phyloP scores from a whole-genome alignment of 2,329 filamentous ascomycete genomes.

The Diaporthe capsici region DNA sequence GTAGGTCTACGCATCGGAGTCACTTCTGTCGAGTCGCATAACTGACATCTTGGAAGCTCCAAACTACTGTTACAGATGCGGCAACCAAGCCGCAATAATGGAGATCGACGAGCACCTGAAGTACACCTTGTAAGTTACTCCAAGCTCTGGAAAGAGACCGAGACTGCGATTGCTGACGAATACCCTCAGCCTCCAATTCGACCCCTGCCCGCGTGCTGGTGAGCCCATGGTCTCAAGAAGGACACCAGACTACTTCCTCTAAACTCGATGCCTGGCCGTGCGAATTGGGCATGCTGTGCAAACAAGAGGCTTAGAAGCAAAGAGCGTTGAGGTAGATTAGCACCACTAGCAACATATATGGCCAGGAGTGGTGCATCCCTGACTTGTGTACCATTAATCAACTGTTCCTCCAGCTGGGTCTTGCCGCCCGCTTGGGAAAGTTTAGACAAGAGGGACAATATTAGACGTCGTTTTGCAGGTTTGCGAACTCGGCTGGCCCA shows the following conservation, averaged over 20 bases:
- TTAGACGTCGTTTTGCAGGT: constrained; percentile 38
- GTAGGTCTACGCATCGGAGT: constrained; percentile 60
- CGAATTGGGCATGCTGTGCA: constrained; percentile 33
- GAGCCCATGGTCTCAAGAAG: constrained; percentile 98
- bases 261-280: constrained; percentile 52
- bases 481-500: constrained; percentile 22
- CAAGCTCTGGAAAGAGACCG: neutral
- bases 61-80: constrained; percentile 98
- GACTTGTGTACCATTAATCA: constrained; percentile 37
- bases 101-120: constrained; percentile 99
- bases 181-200: constrained; percentile 89
- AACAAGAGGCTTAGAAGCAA: constrained; percentile 37
- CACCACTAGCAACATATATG: constrained; percentile 36
- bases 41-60: constrained; percentile 68
- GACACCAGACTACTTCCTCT: constrained; percentile 99
- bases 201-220: constrained; percentile 95
- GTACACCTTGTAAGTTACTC: constrained; percentile 93
- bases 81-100: constrained; percentile 99
- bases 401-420: constrained; percentile 30
- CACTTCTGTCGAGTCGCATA: neutral
- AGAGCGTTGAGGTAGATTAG: constrained; percentile 36
- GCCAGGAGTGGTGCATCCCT: constrained; percentile 31
- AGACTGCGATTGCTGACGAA: constrained; percentile 36
- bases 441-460: constrained; percentile 37
- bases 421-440: constrained; percentile 18